These are phyloP conservation scores for Leccinellum rugosiceps DNA, from an alignment of 768 basidiomycete species.

Conservation along the genomic window DNA sequence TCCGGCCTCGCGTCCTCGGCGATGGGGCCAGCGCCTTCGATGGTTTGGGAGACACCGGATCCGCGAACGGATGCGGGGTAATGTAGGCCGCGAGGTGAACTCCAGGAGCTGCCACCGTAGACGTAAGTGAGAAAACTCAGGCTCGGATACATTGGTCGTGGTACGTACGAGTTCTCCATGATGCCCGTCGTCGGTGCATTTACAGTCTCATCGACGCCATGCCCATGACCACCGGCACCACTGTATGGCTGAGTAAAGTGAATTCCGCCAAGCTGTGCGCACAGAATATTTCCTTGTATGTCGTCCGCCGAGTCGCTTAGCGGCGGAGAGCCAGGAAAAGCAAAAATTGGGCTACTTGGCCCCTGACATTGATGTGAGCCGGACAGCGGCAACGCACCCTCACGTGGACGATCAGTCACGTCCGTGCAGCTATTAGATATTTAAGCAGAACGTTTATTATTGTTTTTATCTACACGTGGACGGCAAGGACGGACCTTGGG, in stretches of 20 bases:
- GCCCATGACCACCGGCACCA: conserved; percentile 5
- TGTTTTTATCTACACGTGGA: conserved; percentile 19
- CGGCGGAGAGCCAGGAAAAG: conserved; percentile 9
- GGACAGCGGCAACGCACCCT: conserved; percentile 12
- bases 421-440: conserved; percentile 19
- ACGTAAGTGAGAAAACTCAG: conserved; percentile 23
- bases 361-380: conserved; percentile 22
- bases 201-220: conserved; percentile 18
- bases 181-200: conserved; percentile 28
- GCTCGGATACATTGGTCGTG: conserved; percentile 3
- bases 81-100: conserved; percentile 21
- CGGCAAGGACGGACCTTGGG: conserved; percentile 31
- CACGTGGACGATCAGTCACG: conserved; percentile 24
- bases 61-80: conserved; percentile 25
- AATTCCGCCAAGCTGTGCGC: conserved; percentile 22
- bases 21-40: conserved; percentile 12
- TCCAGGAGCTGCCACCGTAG: conserved; percentile 23
- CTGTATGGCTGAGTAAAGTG: conserved; percentile 21
- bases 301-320: conserved; percentile 21
- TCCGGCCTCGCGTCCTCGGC: conserved; percentile 26
- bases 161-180: conserved; percentile 25
- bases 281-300: conserved; percentile 21
- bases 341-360: conserved; percentile 5
- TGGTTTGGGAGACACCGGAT: conserved; percentile 16
- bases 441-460: conserved; percentile 5